Base-by-base conservation (phyloP, 1,139 yeast species). In the Sugiyamaella japonica region DNA sequence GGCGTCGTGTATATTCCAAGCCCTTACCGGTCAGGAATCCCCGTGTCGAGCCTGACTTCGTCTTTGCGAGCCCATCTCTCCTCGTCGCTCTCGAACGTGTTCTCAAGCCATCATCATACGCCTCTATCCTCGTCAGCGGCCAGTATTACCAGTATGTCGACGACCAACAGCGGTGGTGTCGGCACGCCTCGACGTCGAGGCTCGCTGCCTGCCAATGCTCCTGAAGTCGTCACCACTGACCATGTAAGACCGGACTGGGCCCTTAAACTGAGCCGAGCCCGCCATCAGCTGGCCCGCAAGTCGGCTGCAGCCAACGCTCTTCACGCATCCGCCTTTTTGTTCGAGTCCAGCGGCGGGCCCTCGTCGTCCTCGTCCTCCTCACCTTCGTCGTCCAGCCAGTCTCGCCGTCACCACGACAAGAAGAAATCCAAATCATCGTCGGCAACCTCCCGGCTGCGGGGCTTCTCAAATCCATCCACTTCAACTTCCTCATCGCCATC, bases 251-350 rank as follows among this genome's bases (percentile, higher is more conserved):
- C 99, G 1, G 96, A 89, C 66, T 93, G 99, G 99, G 90, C 88
- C 62, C 72, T 76, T 9, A 86, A 84, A 62, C 76, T 93, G 54
- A 75, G 78, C 13, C 76, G 81, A 47, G 96, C 97, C 3, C 79
- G 93, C 54, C 80, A 84, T 57, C 85, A 84, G 62, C 74, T 89
- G 44, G 97, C 96, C 0, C 78, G 96, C 56, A 80, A 89, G 63
- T 85, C 96, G 0, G 98, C 97, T 0, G 89, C 96, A 15, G 98
- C 98, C 0, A 88, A 89, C 48, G 97, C 97, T 0, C 82, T 91
- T 44, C 98, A 91, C 71, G 95, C 90, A 12, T 84, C 88, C 31
- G 89, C 85, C 58, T 79, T 83, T 67, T 72, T 82, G 50, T 75
- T 80, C 57, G 68, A 63, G 43, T 56, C 62, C 37, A 41, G 43